Base-by-base conservation (phyloP, 257 asterid genomes). In the Primulina eburnea region DNA sequence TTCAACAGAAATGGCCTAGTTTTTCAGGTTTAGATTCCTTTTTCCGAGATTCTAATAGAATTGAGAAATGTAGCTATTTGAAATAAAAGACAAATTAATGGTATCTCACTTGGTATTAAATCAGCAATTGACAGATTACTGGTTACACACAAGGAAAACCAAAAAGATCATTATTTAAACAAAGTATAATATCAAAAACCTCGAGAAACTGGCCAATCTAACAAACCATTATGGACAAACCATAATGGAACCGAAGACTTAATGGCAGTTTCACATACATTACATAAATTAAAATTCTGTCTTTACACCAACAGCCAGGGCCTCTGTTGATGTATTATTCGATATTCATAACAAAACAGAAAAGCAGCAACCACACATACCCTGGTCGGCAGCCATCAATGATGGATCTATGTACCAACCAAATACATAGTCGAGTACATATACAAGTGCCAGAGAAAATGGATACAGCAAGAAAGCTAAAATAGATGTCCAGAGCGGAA, bases 381-480 rank as follows among this genome's bases (percentile, higher is more conserved):
- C 17, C 59, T 2, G 26, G 24, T 20, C 8, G 59, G n/a, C 20
- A n/a, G 35, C 61, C 16, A 57, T 24, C 33, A 33, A 21, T 4
- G 29, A 34, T 18, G 56, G 17, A 60, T 69, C 77, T 86, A 93
- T 6, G 96, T n/a, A 78, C 99, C 99, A 93, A 67, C 96, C 99
- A 29, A 81, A 88, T 67, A 82, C 86, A 38, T 83, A 87, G 74
- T 93, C 97, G 28, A 93, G 97, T 67, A 93, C 90, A 53, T 90
- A 93, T 0, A 93, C 99, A 5, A 90, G 90, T 0, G 84, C 96
- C 30, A 90, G 86, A 79, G 97, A 93, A 62, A 90, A 73, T 0
- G 97, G 99, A 50, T 93, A 93, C 3, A 93, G 82, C 26, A 75
- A 50, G 59, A 93, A 89, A 29, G 99, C 96, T 71, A 93, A 18